phyloP scores from a whole-genome alignment of 106 monocot genomes.

The Dendrobium huoshanense region DNA sequence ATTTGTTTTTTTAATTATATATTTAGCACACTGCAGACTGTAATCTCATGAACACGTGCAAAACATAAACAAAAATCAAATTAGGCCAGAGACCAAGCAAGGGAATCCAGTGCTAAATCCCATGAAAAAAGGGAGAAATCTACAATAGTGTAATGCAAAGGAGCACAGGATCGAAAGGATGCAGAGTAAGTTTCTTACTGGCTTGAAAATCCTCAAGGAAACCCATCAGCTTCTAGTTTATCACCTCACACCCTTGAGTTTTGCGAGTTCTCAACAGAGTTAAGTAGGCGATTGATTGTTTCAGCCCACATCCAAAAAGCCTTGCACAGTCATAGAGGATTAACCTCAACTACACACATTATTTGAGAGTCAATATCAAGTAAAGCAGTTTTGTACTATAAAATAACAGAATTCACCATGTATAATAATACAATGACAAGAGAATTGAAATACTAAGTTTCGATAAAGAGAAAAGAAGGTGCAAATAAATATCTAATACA shows the following conservation, averaged over 20 bases:
- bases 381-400: background rate
- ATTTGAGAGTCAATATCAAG: background rate
- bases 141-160: background rate
- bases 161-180: background rate
- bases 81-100: background rate
- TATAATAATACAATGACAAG: background rate
- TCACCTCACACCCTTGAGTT: background rate
- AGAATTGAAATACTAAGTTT: background rate
- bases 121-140: background rate
- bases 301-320: background rate
- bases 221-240: slow-evolving; percentile 22
- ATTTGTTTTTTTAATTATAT: too few species aligned
- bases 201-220: slow-evolving; percentile 52
- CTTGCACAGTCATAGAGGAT: background rate
- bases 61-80: background rate
- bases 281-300: background rate
- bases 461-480: background rate
- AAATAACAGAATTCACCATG: background rate
- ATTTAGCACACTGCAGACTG: too few species aligned
- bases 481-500: background rate
- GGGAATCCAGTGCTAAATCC: background rate
- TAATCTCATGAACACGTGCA: too few species aligned
- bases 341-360: background rate
- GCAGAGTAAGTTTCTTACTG: slow-evolving; percentile 16
- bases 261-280: background rate